Percentiles rank a stretch among this genome's conserved stretches.
Conservation (phyloP, 352 stramenopile genomes). For the Paralagenidium karlingii region DNA sequence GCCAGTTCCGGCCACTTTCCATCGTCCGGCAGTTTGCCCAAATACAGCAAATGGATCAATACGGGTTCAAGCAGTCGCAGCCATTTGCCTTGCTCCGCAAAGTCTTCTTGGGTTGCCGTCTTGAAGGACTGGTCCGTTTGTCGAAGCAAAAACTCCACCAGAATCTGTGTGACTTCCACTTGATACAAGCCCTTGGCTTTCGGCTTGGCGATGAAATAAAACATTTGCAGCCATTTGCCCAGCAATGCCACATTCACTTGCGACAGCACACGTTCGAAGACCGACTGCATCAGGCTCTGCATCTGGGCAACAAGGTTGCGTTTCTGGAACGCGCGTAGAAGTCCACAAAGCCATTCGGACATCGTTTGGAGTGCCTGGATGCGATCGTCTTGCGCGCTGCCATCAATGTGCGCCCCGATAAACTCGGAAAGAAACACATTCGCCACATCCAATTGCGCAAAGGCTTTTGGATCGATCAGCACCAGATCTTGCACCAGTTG, state of each 20-base stretch:
- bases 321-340: conserved; percentile 29
- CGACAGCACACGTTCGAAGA: conserved; percentile 29
- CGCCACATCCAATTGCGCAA: conserved; percentile 15
- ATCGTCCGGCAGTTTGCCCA: too few species aligned
- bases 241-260: conserved; percentile 45
- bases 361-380: conserved; percentile 40
- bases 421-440: conserved; percentile 14
- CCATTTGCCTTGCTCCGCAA: conserved; percentile 66
- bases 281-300: conserved; percentile 7
- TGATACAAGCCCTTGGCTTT: too few species aligned
- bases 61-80: conserved; percentile 37
- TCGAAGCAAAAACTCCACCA: conserved; percentile 19
- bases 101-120: conserved; percentile 43
- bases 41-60: conserved; percentile 20
- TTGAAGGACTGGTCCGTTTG: conserved; percentile 47
- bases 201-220: conserved; percentile 32
- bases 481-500: conserved; percentile 43
- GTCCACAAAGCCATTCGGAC: conserved; percentile 29
- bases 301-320: conserved; percentile 4
- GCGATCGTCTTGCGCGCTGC: conserved; percentile 36
- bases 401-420: conserved; percentile 19
- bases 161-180: too few species aligned
- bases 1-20: too few species aligned
- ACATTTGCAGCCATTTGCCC: conserved; percentile 37
- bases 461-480: conserved; percentile 17